Conservation (phyloP, 495 filamentous ascomycete genomes). For the Penicillium roqueforti region DNA sequence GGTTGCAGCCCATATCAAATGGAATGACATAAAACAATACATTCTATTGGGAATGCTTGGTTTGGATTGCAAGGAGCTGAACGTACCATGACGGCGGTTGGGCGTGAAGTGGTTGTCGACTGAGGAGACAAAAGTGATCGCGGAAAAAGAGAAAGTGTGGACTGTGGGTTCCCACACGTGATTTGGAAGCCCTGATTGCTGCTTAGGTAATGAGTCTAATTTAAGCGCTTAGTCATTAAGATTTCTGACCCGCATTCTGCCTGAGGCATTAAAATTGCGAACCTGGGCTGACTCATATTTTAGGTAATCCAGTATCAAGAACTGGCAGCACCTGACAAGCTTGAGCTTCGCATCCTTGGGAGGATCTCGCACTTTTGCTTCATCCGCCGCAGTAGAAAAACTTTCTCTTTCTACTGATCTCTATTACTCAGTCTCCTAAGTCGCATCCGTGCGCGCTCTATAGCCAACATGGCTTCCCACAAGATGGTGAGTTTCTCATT, state of each 20-base stretch:
- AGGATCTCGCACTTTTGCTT: conserved; percentile 19
- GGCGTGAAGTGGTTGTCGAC: conserved; percentile 46
- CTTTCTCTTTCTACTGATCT: conserved; percentile 22
- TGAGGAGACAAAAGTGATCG: conserved; percentile 32
- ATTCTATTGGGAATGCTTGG: background rate
- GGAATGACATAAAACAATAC: background rate
- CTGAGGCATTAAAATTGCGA: background rate
- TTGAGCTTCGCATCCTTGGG: conserved; percentile 17
- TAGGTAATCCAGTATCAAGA: conserved; percentile 24
- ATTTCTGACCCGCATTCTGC: background rate
- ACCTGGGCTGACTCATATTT: background rate
- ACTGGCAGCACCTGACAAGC: conserved; percentile 20
- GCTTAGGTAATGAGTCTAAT: background rate
- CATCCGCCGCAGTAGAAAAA: conserved; percentile 23
- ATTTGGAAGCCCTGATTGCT: conserved; percentile 10
- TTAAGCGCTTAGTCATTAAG: background rate
- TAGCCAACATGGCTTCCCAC: conserved; percentile 72
- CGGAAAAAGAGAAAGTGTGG: conserved; percentile 39
- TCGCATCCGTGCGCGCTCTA: conserved; percentile 63
- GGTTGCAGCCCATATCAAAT: background rate
- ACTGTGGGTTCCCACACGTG: conserved; percentile 38
- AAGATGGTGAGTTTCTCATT: conserved; percentile 82
- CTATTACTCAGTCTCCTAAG: conserved; percentile 55
- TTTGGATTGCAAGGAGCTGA: conserved; percentile 3
- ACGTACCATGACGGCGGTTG: conserved; percentile 50